Percentiles rank a stretch among this genome's conserved stretches.
Evolutionary conservation across 2,329 filamentous ascomycete genomes (phyloP).

Genomic region (Podosphaera fusca): DNA sequence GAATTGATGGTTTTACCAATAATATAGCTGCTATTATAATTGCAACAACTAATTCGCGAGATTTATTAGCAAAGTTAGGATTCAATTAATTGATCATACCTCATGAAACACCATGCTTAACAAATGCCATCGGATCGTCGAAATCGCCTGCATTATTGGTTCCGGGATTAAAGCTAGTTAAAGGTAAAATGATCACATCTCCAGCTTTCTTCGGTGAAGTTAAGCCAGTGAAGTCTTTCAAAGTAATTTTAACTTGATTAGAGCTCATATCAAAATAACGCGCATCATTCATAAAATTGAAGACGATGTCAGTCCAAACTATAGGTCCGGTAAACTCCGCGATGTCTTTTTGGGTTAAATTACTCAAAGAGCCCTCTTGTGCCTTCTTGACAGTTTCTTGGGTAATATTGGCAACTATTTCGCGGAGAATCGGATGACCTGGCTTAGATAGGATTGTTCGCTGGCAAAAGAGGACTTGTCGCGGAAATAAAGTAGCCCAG

Average conservation of each 20-base stretch:
- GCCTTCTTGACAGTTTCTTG: conserved; percentile 57
- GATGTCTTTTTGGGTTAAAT: conserved; percentile 39
- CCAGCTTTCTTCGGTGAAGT: conserved; percentile 64
- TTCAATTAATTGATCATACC: conserved; percentile 11
- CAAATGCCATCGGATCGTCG: conserved; percentile 90
- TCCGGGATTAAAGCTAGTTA: conserved; percentile 91
- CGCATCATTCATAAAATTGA: conserved; percentile 80
- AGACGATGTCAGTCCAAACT: conserved; percentile 80
- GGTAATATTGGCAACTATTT: conserved; percentile 71
- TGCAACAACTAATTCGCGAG: too few relatives aligned
- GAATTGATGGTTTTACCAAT: too few relatives aligned
- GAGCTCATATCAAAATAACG: conserved; percentile 64
- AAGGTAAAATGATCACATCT: conserved; percentile 80
- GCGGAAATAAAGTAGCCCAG: conserved; percentile 90
- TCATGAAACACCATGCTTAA: conserved; percentile 91
- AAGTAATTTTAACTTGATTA: conserved; percentile 51
- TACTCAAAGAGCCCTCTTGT: conserved; percentile 37
- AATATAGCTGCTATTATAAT: too few relatives aligned
- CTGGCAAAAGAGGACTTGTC: conserved; percentile 92
- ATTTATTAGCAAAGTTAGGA: background rate
- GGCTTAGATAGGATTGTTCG: conserved; percentile 97
- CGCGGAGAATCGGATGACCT: conserved; percentile 73
- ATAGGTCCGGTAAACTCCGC: conserved; percentile 90
- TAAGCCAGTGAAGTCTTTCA: conserved; percentile 76
- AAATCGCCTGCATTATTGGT: conserved; percentile 64